Base-by-base conservation (phyloP, 2,329 filamentous ascomycete genomes). In the Coniella lustricola region DNA sequence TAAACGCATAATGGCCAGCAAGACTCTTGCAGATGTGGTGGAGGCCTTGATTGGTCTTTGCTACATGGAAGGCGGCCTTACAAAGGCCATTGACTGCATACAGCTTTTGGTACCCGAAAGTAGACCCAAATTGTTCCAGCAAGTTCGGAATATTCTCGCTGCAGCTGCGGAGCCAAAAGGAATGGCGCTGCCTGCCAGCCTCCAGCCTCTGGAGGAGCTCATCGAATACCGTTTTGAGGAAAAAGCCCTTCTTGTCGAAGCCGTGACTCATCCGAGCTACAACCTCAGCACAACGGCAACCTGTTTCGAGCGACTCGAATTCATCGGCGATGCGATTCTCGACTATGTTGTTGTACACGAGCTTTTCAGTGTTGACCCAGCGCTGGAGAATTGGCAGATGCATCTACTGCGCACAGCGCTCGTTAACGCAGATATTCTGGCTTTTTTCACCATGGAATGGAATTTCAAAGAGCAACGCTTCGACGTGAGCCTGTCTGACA, bases 11-110 rank as follows among this genome's bases (percentile, higher is more conserved):
- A 60, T 90, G 29, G 85, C 87, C 0, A 85, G 81, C 1, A 97
- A 97, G 62, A 79, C 79, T 0, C 75, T 96, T 7, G 91, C 91
- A 3, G 91, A 97, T 58, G 83, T 96, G 0, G 76, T 95, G 0
- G 91, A 97, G 54, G 79, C 90, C 0, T 70, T 96, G 0, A 84
- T 96, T 17, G 91, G 89, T 1, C 86, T 82, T 1, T 77, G 85
- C 0, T 90, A 78, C 57, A 52, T 85, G 1, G 77, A 87, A 45
- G 85, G 87, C 1, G 85, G 85, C 0, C 67, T 86, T 13, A 41
- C 68, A 0, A 83, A 79, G 55, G 85, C 84, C 0, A 64, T 84
- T 14, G 57, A 66, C 2, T 90, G 84, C 62, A 74, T 93, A 12
- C 70, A 74, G 3, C 61, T 82, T 1, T 84, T 96, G 55, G 62